Evolutionary conservation across 768 basidiomycete species (phyloP), one percentile per base, ranked within the genome.

Genomic region (Mycena kentingensis): DNA sequence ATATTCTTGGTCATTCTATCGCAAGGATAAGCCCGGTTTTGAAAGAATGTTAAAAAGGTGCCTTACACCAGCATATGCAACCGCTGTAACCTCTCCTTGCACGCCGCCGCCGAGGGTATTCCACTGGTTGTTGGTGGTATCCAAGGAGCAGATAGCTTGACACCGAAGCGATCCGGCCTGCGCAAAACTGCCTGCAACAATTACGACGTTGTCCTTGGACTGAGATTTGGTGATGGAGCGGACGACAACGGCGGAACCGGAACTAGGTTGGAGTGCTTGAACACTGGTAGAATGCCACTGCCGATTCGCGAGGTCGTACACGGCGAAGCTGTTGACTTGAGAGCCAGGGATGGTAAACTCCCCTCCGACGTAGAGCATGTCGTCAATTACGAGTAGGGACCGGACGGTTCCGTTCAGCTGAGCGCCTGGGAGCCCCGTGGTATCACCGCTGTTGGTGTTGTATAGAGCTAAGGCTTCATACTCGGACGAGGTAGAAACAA

Each of bases 171-270:
- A 79, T 7, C 93, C 94, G 2, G 89, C 93, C 35, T 84, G 80
- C 0, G 82, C 69, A 58, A 99, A 98, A 2, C 87, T 83, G n/a
- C 96, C 96, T 2, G 89, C 93, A 11, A 97, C 87, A 42, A 97
- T 74, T 47, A 98, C 66, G 2, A 76, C 76, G 41, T 83, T 78
- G 22, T 80, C 61, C 60, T 84, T 80, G 12, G 84, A 78, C 1
- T 79, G 64, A 0, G 91, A 81, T 49, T 77, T 73, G 2, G 81
- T 80, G 58, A 98, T 78, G 1, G 86, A 87, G 36, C 88, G 82
- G 52, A 95, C 87, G 37, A 84, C 74, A 19, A 87, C 85, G 5
- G 70, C 57, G 0, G 78, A 70, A 3, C 83, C 83, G 13, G 82
- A 65, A 19, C 65, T 65, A 11, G 78, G 75, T 70, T 84, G 80